Conservation (phyloP, 2,329 filamentous ascomycete species). For the Tolypocladium nubicola region DNA sequence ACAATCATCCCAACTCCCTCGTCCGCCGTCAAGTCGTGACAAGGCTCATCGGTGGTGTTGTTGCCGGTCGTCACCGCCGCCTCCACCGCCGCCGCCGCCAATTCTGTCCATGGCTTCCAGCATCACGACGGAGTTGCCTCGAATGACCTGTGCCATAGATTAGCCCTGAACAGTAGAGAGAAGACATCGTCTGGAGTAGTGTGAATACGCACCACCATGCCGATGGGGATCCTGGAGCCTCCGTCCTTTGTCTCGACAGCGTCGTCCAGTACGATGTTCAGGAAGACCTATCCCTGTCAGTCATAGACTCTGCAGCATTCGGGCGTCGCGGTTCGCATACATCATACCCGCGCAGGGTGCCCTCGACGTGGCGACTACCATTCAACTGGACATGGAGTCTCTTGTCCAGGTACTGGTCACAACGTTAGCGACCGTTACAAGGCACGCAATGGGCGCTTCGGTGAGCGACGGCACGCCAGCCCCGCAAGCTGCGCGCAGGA, state of each 20-base stretch:
- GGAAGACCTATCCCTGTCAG: constrained; percentile 60
- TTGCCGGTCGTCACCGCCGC: constrained; percentile 39
- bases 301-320: neutral
- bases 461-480: no score
- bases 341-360: constrained; percentile 90
- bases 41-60: constrained; percentile 18
- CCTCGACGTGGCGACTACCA: constrained; percentile 94
- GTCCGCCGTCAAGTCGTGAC: constrained; percentile 2
- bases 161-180: neutral
- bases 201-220: constrained; percentile 68
- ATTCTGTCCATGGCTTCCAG: constrained; percentile 71
- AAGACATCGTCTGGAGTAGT: neutral
- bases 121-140: constrained; percentile 98
- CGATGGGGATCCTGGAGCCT: constrained; percentile 80
- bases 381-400: constrained; percentile 95
- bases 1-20: constrained; percentile 12
- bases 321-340: constrained; percentile 37
- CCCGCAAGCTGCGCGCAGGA: neutral
- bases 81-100: constrained; percentile 12
- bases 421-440: constrained; percentile 11
- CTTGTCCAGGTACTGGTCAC: constrained; percentile 89
- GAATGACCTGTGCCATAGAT: constrained; percentile 58
- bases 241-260: constrained; percentile 89
- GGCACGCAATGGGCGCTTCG: neutral
- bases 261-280: constrained; percentile 97